phyloP scores from a whole-genome alignment of 306 rosid species.

The Cucurbita pepo region DNA sequence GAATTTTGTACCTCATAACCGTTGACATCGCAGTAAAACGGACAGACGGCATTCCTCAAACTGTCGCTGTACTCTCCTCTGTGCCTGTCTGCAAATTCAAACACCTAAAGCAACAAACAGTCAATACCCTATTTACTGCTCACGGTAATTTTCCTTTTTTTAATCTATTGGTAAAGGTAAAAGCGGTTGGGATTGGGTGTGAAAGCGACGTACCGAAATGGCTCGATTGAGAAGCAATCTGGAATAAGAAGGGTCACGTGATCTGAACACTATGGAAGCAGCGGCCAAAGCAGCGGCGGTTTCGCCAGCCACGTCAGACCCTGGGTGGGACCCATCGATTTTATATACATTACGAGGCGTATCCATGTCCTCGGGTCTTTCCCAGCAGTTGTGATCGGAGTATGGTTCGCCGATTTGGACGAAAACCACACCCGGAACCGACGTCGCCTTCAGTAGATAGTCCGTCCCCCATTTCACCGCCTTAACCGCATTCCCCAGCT shows the following conservation, averaged over 20 bases:
- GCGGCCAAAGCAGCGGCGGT: conserved; percentile 97
- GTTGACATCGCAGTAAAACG: conserved; percentile 80
- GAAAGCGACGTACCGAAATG: conserved; percentile 68
- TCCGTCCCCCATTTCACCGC: conserved; percentile 81
- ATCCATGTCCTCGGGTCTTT: conserved; percentile 96
- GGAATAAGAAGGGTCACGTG: conserved; percentile 88
- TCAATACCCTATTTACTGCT: background rate
- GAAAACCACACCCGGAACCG: conserved; percentile 48
- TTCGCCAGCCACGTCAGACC: conserved; percentile 97
- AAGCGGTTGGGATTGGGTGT: background rate
- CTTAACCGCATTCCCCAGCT: conserved; percentile 45
- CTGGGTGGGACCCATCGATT: conserved; percentile 65
- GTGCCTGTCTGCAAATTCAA: conserved; percentile 83
- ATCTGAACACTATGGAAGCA: conserved; percentile 93
- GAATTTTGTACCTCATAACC: conserved; percentile 61
- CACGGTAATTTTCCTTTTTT: background rate
- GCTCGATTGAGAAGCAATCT: conserved; percentile 72
- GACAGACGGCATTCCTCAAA: conserved; percentile 66
- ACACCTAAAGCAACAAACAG: conserved; percentile 44
- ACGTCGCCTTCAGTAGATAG: conserved; percentile 65
- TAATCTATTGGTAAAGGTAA: background rate
- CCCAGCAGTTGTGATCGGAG: conserved; percentile 97
- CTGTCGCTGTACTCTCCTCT: conserved; percentile 92
- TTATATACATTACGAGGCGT: conserved; percentile 63
- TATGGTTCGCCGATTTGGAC: conserved; percentile 80